A percentile compares a stretch with the other conserved stretches of the same genome.
phyloP scores from a whole-genome alignment of 2,329 filamentous ascomycete species.

The Chaetomiaceae sp. region DNA sequence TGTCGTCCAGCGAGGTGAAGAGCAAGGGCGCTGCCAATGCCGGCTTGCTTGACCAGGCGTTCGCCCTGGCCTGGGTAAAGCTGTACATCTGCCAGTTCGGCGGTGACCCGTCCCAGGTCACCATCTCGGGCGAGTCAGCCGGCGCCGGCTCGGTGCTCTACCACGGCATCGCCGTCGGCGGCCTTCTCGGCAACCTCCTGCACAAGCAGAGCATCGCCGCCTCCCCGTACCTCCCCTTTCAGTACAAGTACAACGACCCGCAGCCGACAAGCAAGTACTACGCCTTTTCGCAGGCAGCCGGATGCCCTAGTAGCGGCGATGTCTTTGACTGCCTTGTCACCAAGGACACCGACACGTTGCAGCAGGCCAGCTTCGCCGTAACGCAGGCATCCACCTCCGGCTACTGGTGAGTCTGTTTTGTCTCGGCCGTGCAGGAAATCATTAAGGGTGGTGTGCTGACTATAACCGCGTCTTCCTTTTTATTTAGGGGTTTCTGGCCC shows the following conservation, averaged over 20 bases:
- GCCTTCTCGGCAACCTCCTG: conserved; percentile 24
- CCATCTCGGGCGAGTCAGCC: conserved; percentile 29
- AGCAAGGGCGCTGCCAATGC: conserved; percentile 23
- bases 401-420: conserved; percentile 20
- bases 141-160: conserved; percentile 29
- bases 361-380: conserved; percentile 33
- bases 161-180: conserved; percentile 21
- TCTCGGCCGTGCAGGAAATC: no score
- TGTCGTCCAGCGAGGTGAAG: conserved; percentile 50
- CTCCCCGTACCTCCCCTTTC: conserved; percentile 49
- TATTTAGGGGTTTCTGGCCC: conserved; percentile 34
- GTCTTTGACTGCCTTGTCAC: conserved; percentile 34
- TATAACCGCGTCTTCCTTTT: conserved; percentile 17
- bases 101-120: conserved; percentile 27
- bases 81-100: conserved; percentile 28
- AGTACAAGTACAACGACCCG: conserved; percentile 39
- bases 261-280: conserved; percentile 31
- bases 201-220: conserved; percentile 29
- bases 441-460: no score
- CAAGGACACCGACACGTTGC: conserved; percentile 32
- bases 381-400: conserved; percentile 24
- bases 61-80: conserved; percentile 29
- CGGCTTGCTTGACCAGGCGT: conserved; percentile 26
- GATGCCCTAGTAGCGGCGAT: conserved; percentile 27
- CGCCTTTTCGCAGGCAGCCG: conserved; percentile 31